Evolutionary conservation across 2,329 filamentous ascomycete genomes (phyloP).

Genomic region (Aureobasidium sp.): DNA sequence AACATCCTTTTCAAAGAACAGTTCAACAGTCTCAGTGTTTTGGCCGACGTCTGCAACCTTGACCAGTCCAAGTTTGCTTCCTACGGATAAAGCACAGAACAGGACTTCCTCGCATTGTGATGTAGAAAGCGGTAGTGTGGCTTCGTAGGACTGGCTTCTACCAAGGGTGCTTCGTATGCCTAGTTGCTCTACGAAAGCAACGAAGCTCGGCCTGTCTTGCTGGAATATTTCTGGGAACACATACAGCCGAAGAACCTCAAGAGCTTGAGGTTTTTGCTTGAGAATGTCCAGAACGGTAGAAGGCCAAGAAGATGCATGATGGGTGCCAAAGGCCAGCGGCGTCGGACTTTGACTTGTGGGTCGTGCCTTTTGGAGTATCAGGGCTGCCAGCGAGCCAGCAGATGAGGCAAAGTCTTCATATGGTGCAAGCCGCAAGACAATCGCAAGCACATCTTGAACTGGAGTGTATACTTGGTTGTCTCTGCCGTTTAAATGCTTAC

Average conservation of each 20-base stretch:
- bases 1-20: constrained; percentile 28
- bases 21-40: neutral
- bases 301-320: constrained; percentile 30
- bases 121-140: neutral
- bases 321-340: constrained; percentile 6
- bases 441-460: neutral
- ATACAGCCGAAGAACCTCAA: constrained; percentile 38
- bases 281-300: constrained; percentile 31
- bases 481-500: neutral
- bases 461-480: neutral
- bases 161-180: constrained; percentile 29
- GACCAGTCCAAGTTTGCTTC: constrained; percentile 42
- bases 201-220: constrained; percentile 33
- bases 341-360: neutral
- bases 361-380: constrained; percentile 24
- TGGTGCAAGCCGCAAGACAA: neutral
- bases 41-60: constrained; percentile 27
- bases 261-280: constrained; percentile 29
- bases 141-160: neutral
- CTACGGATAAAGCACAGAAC: constrained; percentile 22
- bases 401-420: constrained; percentile 28
- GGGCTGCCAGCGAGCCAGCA: constrained; percentile 1
- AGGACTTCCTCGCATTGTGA: constrained; percentile 20
- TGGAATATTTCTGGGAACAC: constrained; percentile 43
- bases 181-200: constrained; percentile 34